Base-by-base conservation (phyloP, 345 rosid species). In the Noccaea bulbosa region DNA sequence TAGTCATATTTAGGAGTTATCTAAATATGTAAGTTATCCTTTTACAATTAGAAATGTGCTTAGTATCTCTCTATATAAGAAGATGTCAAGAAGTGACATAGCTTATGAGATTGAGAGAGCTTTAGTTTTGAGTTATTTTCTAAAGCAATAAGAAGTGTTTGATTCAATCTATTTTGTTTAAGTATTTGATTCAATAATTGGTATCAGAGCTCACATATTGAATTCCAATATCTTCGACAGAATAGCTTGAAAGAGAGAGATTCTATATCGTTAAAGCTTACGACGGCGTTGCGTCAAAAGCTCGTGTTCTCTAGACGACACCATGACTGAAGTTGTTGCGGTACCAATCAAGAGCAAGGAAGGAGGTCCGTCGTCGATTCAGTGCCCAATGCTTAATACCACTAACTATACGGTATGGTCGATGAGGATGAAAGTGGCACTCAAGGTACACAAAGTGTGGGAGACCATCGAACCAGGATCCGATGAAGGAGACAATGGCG, bases 71-170 rank as follows among this genome's bases (percentile, higher is more conserved):
- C 40, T 37, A 7, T 37, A 37, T 37, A 37, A 37, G 40, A 8
- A 37, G 10, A 37, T 37, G 40, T 8, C 40, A 37, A 37, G 8
- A 6, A 3, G 40, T 37, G 40, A 8, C 8, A 7, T 37, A 37
- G 2, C 8, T 37, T 8, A 37, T 6, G 40, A 37, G 8, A 1
- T 37, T 37, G 8, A 37, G 40, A 37, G 8, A 37, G 40, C 40
- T 44, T 44, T 46, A 46, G 50, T 46, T 46, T 46, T 46, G 10
- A 46, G 22, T 14, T 6, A 46, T 46, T 46, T 46, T 46, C 50
- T 46, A 46, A 46, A 46, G 22, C 50, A 46, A 15, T 16, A 46
- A 46, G 16, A n/a, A 46, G 10, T 2, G 22, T 46, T 46, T 43
- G 2, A 24, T 24, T 24, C 4, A 3, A 24, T 24, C 20, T 17